Evolutionary conservation across 768 basidiomycete genomes (phyloP).

Genomic region (Kwoniella europaea): DNA sequence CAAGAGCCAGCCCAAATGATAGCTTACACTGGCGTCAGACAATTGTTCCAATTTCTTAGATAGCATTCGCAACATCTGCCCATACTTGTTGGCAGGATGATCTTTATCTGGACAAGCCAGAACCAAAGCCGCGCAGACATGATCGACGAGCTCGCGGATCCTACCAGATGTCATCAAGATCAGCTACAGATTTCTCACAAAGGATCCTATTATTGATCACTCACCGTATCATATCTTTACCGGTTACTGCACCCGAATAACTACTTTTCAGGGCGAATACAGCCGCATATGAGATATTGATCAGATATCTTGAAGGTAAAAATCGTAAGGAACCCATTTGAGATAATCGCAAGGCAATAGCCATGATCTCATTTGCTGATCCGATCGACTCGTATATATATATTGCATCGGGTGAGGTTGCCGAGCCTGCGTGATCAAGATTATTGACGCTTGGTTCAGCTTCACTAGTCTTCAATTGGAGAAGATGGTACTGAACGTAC

Average conservation of each 20-base stretch:
- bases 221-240: constrained; percentile 42
- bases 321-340: constrained; percentile 46
- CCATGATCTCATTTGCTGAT: constrained; percentile 48
- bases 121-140: constrained; percentile 47
- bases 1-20: too few species aligned
- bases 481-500: constrained; percentile 21
- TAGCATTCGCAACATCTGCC: constrained; percentile 50
- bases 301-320: constrained; percentile 51
- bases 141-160: constrained; percentile 48
- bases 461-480: not conserved
- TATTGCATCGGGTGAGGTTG: constrained; percentile 45
- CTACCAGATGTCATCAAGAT: constrained; percentile 14
- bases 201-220: constrained; percentile 14
- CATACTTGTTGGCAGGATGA: constrained; percentile 52
- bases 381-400: constrained; percentile 57
- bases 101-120: constrained; percentile 47
- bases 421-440: constrained; percentile 27
- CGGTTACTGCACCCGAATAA: constrained; percentile 51
- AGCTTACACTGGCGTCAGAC: constrained; percentile 50
- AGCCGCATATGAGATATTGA: constrained; percentile 53
- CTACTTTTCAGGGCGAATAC: constrained; percentile 54
- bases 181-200: too few species aligned
- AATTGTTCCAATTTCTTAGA: constrained; percentile 49
- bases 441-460: not conserved
- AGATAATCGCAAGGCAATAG: constrained; percentile 44